A percentile compares a stretch with the other conserved stretches of the same genome.
Conservation (phyloP, 2,329 filamentous ascomycete genomes). For the Colletotrichum chrysophilum region DNA sequence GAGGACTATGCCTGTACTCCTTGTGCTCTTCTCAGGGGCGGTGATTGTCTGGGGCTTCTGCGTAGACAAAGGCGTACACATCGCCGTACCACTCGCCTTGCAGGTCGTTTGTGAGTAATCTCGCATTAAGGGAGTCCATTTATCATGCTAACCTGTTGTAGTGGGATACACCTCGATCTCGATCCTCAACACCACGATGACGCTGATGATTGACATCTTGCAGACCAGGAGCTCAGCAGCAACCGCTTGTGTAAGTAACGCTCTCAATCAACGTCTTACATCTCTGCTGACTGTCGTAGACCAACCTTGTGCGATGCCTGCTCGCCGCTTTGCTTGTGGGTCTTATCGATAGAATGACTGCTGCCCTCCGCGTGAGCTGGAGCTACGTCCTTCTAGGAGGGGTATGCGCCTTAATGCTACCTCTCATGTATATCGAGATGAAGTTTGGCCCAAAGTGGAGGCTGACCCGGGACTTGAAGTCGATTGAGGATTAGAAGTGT, state of each 20-base stretch:
- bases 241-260: conserved; percentile 28
- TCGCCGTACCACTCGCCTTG: conserved; percentile 28
- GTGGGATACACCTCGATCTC: conserved; percentile 34
- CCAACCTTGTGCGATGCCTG: conserved; percentile 32
- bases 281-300: conserved; percentile 19
- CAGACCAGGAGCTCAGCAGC: conserved; percentile 31
- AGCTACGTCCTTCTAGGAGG: conserved; percentile 26
- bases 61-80: conserved; percentile 25
- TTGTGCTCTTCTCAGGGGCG: conserved; percentile 26
- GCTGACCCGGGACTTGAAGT: background rate
- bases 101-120: conserved; percentile 28
- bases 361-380: conserved; percentile 22
- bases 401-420: conserved; percentile 21
- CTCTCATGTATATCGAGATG: conserved; percentile 27
- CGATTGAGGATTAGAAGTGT: background rate
- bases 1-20: conserved; percentile 27
- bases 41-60: conserved; percentile 33
- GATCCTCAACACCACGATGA: conserved; percentile 36
- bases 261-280: rapidly evolving
- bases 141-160: background rate
- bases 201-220: conserved; percentile 35
- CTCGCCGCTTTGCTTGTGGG: conserved; percentile 31
- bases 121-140: background rate
- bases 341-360: conserved; percentile 30
- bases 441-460: conserved; percentile 25